Evolutionary conservation across 495 filamentous ascomycete genomes (phyloP).

Genomic region (Bryoglossum gracile): DNA sequence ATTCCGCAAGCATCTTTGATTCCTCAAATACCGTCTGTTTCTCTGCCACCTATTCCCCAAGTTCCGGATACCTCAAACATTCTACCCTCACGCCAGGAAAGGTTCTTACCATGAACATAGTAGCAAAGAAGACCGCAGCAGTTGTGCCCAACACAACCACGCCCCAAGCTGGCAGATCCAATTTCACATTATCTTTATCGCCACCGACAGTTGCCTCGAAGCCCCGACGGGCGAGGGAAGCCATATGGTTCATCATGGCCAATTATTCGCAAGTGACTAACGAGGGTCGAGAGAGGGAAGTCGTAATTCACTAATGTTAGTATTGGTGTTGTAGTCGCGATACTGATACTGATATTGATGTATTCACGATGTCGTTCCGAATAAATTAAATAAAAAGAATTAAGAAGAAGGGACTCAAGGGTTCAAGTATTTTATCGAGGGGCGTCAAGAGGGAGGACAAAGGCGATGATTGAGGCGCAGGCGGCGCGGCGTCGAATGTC

Average conservation of each 20-base stretch:
- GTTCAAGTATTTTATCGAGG: not conserved
- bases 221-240: constrained; percentile 8
- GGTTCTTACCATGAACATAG: constrained; percentile 6
- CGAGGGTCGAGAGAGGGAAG: too few species aligned
- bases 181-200: not conserved
- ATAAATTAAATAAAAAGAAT: too few species aligned
- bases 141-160: constrained; percentile 6
- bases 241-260: constrained; percentile 1
- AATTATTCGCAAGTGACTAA: not conserved
- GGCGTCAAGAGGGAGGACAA: not conserved
- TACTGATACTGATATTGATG: too few species aligned
- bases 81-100: too few species aligned
- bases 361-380: too few species aligned
- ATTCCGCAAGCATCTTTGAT: too few species aligned
- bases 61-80: too few species aligned
- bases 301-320: too few species aligned
- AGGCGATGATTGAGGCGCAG: constrained; percentile 1
- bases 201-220: not conserved
- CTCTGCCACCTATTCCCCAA: too few species aligned
- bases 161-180: constrained; percentile 18
- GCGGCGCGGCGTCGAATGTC: not conserved
- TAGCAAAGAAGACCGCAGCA: constrained; percentile 2
- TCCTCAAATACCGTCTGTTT: too few species aligned
- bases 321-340: too few species aligned
- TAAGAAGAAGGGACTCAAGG: too few species aligned